Evolutionary conservation across 2,329 filamentous ascomycete species (phyloP), one percentile per base, ranked within the genome.

Genomic region (Teratosphaeria nubilosa): DNA sequence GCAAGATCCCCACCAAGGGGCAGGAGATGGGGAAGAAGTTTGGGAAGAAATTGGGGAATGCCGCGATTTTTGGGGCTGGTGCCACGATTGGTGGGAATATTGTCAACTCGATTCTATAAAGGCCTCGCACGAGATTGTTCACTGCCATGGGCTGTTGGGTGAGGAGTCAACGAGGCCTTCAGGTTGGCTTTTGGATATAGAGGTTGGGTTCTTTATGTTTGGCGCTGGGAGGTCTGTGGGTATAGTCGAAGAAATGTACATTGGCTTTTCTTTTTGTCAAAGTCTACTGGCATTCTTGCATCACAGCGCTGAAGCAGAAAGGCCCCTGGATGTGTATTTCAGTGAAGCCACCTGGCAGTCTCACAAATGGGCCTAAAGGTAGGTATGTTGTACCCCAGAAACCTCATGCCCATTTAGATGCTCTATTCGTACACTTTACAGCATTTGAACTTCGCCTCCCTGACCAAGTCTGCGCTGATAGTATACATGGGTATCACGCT

Each of bases 11-110:
- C 9, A 79, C 78, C 70, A 94, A 56, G 45, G 55, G 85, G 16
- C 81, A 84, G 62, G 81, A 90, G 74, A 82, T 54, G 27, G 91
- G 90, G 58, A 96, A 96, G 85, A 96, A 96, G 77, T 88, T 96
- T 74, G 91, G 92, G 65, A 95, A 95, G 83, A 97, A 96, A 80
- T 73, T 92, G 69, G 92, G 92, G 34, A 86, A 86, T 72, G 84
- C 84, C 51, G 90, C 91, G 30, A 90, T 96, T 65, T 95, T 95
- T 68, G 92, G 92, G 73, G 92, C 92, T 53, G 91, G 92, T 74
- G 91, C 92, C 54, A 94, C 90, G 1, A 87, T 96, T 63, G 91
- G 91, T 70, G 84, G 87, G 20, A 94, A 95, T 70, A 84, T 96
- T 70, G 90, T 96, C 65, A 94, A 95, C 75, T 85, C 86, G 63